phyloP scores from a whole-genome alignment of 169 alveolate genomes.

The Babesia caballi region DNA sequence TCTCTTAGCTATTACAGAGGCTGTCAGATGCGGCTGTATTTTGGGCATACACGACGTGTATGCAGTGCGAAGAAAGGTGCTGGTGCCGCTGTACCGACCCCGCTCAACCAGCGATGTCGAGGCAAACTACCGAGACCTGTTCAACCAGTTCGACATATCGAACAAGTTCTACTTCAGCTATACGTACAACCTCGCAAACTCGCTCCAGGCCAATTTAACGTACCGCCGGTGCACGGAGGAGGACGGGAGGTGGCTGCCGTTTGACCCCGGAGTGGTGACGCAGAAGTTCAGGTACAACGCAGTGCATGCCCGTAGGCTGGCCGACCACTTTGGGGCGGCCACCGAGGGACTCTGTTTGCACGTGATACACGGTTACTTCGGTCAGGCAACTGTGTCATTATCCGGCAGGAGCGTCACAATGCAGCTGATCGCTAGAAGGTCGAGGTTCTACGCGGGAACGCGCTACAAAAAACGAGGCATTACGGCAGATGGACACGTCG shows the following conservation, averaged over 20 bases:
- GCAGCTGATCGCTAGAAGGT: constrained; percentile 87
- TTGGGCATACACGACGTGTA: constrained; percentile 64
- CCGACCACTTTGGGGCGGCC: constrained; percentile 1
- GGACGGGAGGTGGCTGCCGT: constrained; percentile 21
- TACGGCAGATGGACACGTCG: constrained; percentile 80
- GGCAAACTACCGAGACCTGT: constrained; percentile 36
- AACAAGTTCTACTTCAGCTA: constrained; percentile 70
- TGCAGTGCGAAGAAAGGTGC: constrained; percentile 19
- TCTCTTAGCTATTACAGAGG: constrained; percentile 59
- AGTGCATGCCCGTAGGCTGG: constrained; percentile 45
- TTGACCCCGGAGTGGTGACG: constrained; percentile 37
- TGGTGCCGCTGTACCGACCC: constrained; percentile 62
- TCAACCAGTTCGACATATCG: constrained; percentile 57
- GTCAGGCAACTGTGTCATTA: constrained; percentile 43
- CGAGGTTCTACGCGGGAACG: constrained; percentile 91
- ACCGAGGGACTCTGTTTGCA: constrained; percentile 34
- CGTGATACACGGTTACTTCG: constrained; percentile 69
- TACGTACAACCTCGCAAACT: constrained; percentile 63
- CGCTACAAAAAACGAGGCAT: constrained; percentile 93
- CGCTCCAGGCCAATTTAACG: constrained; percentile 57
- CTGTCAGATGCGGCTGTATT: constrained; percentile 48
- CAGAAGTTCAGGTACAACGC: constrained; percentile 66
- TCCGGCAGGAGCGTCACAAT: constrained; percentile 60
- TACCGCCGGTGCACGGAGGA: neutral
- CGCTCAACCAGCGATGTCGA: constrained; percentile 21